These are phyloP conservation scores for Darksidea phi DNA, from an alignment of 495 filamentous ascomycete genomes.

Conservation along the genomic window DNA sequence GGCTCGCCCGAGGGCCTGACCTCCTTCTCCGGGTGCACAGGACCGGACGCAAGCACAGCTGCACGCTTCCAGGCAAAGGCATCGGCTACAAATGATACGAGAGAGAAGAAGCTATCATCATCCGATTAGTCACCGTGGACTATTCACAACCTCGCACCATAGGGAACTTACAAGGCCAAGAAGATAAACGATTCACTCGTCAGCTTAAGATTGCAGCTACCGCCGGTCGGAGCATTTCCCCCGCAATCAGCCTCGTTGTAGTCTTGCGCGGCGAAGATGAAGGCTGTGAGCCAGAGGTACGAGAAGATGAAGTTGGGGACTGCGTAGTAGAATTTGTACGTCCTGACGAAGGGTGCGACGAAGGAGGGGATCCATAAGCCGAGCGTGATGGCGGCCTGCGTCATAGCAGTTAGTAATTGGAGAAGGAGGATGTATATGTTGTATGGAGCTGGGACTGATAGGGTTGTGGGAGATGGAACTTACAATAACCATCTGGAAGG, in stretches of 20 bases:
- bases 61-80: not conserved
- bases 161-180: not conserved
- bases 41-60: not conserved
- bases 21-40: not conserved
- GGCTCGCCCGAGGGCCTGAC: not conserved
- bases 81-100: not conserved
- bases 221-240: not conserved
- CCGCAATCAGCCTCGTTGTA: constrained; percentile 42
- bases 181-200: not conserved
- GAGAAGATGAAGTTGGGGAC: constrained; percentile 50
- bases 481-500: constrained; percentile 23
- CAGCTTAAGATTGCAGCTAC: not conserved
- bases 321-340: not conserved
- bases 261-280: constrained; percentile 59
- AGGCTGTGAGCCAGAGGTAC: constrained; percentile 63
- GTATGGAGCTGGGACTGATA: not conserved
- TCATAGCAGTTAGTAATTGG: not conserved
- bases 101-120: not conserved
- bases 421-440: no score
- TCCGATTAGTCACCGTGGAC: not conserved
- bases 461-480: not conserved
- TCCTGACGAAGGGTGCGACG: constrained; percentile 53
- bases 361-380: constrained; percentile 28
- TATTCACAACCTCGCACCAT: not conserved
- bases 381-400: constrained; percentile 11